Evolutionary conservation across 2,329 filamentous ascomycete genomes (phyloP), one percentile per base, ranked within the genome.

Genomic region (Aspergillus pseudoglaucus): DNA sequence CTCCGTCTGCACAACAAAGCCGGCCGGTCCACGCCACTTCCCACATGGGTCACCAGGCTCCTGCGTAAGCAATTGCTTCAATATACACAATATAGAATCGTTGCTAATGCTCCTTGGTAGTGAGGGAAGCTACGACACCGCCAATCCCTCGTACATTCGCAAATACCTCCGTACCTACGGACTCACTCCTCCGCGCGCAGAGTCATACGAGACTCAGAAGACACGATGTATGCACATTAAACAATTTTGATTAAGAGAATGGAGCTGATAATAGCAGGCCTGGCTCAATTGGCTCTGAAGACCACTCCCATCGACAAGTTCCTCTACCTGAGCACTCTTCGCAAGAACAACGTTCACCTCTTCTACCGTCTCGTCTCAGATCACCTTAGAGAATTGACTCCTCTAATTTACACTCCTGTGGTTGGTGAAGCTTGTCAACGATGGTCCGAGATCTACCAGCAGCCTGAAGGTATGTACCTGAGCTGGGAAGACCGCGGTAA

Each of bases 361-460:
- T 76, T 76, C 62, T 76, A 76, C 60, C 71, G 74, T 55, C 57
- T 76, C 53, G 63, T 76, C 43, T 70, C 69, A 30, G 72, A 75
- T 50, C 72, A 76, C 52, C 64, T 75, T 48, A 68, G 73, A 62
- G 73, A 75, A 57, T 58, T 75, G 55, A 75, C 74, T 14, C 73
- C 73, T 44, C 59, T 76, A 50, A 75, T 76, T 53, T 76, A 76
- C 56, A 76, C 74, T 41, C 74, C 74, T 4, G 72, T 73, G 22
- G 74, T 98, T 61, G 93, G 93, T 62, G 91, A 97, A 68, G 93
- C 95, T 57, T 98, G 93, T 75, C 78, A 95, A 66, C 86, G 91
- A 72, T 98, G 95, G 82, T 95, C 90, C 35, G 89, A 91, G 61
- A 82, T 97, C 60, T 97, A 95, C 77, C 94, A 90, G 51, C 87